A percentile compares a stretch with the other conserved stretches of the same genome.
These are phyloP conservation scores for Gynochthodes officinalis DNA, from an alignment of 257 asterid genomes.

Conservation along the genomic window DNA sequence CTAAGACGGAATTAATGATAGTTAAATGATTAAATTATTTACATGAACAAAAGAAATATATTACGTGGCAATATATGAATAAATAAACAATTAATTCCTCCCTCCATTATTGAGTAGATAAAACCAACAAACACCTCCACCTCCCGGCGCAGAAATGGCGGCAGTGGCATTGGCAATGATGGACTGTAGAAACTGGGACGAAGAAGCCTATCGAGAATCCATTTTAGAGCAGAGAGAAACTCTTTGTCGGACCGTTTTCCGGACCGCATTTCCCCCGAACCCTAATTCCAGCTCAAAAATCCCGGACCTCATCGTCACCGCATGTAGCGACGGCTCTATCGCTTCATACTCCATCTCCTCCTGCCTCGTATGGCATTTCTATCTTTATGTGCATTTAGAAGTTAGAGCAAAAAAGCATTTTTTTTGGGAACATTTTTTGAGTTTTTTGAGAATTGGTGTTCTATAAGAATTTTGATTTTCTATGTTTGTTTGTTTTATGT, in stretches of 20 bases:
- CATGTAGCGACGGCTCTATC: slow-evolving; percentile 81
- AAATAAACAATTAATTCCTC: too few relatives aligned
- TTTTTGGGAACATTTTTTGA: too few relatives aligned
- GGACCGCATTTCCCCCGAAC: slow-evolving; percentile 68
- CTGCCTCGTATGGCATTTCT: slow-evolving; percentile 48
- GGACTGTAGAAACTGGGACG: slow-evolving; percentile 94
- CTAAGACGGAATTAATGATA: too few relatives aligned
- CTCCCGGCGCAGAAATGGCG: neutral
- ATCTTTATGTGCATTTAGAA: neutral
- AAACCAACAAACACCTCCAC: neutral
- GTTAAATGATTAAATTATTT: too few relatives aligned
- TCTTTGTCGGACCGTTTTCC: slow-evolving; percentile 69
- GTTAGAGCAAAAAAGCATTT: too few relatives aligned
- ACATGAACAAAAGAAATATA: too few relatives aligned
- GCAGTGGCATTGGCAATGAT: slow-evolving; percentile 18
- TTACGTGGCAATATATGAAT: too few relatives aligned
- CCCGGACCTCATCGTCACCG: slow-evolving; percentile 61
- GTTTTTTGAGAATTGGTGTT: neutral
- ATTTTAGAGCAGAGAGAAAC: slow-evolving; percentile 60
- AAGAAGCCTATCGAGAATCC: slow-evolving; percentile 62
- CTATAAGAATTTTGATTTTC: slow-evolving; percentile 9
- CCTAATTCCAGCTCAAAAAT: slow-evolving; percentile 55
- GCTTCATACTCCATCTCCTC: slow-evolving; percentile 72
- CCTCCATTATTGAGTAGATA: neutral
- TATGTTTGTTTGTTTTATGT: neutral